Evolutionary conservation across 768 basidiomycete species (phyloP), one percentile per base, ranked within the genome.

Genomic region (Boletus edulis): DNA sequence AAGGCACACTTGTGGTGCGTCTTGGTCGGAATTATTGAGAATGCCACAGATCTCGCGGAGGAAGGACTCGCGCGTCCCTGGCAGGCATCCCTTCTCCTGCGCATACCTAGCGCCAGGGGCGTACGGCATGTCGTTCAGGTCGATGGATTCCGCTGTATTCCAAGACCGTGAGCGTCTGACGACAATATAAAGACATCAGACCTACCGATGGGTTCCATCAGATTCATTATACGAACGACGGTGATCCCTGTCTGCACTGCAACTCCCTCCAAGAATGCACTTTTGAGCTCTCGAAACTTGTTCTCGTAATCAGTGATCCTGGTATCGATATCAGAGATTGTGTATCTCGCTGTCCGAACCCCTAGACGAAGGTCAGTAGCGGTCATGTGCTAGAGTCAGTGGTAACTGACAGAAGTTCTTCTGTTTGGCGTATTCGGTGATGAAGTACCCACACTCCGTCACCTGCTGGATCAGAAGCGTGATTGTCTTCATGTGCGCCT

Each of bases 21-120:
- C 27, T 29, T 44, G 27, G 27, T 40, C 9, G 1, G 29, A 6
- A 18, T 40, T 40, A 14, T 24, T 40, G n/a, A 49, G 48, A 20
- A 49, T 7, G 27, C 20, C 38, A 20, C 35, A 49, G 5, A 49
- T 49, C 3, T 49, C 27, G 9, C 13, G 7, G 45, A 46, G 40
- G 42, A 42, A 41, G 2, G 24, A 18, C n/a, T 57, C 31, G 18
- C 47, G 47, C 2, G 51, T 57, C n/a, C 51, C 43, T 0, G 51
- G 17, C 10, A 57, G 27, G 15, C 56, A 57, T 10, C 50, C 32
- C 31, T 52, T 57, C 18, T 52, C 51, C 44, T 3, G 38, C n/a
- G 15, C 27, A 22, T 55, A 60, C 4, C 49, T 45, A 39, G 60
- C 62, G 13, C 58, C 62, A 4, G 41, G 18, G 3, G 37, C 43